A percentile compares a stretch with the other conserved stretches of the same genome.
These are phyloP conservation scores for Neophaeococcomyces mojaviensis DNA, from an alignment of 2,329 filamentous ascomycete genomes.

Conservation along the genomic window DNA sequence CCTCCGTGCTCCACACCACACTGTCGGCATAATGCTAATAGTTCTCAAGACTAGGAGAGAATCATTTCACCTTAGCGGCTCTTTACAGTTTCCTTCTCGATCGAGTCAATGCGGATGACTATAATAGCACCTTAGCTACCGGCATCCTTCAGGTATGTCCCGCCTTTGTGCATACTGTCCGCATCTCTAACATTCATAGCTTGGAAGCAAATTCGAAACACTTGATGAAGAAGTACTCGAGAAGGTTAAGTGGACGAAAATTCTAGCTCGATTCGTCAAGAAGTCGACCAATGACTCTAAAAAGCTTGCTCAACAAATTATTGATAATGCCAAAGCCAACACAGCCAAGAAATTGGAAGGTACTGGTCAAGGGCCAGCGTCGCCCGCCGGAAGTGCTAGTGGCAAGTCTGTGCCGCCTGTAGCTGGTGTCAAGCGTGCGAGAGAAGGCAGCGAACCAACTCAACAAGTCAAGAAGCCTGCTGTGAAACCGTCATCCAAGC, in stretches of 20 bases:
- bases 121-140: conserved; percentile 36
- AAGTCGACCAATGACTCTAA: conserved; percentile 52
- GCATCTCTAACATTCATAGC: conserved; percentile 30
- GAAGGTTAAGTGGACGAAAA: conserved; percentile 53
- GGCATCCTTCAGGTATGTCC: conserved; percentile 39
- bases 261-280: conserved; percentile 51
- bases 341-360: conserved; percentile 35
- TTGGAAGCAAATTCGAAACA: conserved; percentile 49
- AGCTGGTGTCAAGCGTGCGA: conserved; percentile 31
- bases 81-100: conserved; percentile 43
- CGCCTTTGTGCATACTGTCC: background rate
- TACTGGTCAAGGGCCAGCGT: conserved; percentile 30
- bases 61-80: conserved; percentile 39
- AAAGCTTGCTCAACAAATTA: conserved; percentile 47
- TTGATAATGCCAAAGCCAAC: conserved; percentile 41
- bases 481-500: conserved; percentile 28
- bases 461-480: conserved; percentile 33
- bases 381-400: conserved; percentile 16
- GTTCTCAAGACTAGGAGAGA: conserved; percentile 40
- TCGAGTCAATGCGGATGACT: conserved; percentile 41
- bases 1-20: conserved; percentile 7
- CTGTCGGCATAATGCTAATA: conserved; percentile 24
- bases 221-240: conserved; percentile 51
- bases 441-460: conserved; percentile 31
- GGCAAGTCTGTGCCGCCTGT: conserved; percentile 3